Conservation (phyloP, 73 alveolate genomes). For the Durusdinium trenchii region DNA sequence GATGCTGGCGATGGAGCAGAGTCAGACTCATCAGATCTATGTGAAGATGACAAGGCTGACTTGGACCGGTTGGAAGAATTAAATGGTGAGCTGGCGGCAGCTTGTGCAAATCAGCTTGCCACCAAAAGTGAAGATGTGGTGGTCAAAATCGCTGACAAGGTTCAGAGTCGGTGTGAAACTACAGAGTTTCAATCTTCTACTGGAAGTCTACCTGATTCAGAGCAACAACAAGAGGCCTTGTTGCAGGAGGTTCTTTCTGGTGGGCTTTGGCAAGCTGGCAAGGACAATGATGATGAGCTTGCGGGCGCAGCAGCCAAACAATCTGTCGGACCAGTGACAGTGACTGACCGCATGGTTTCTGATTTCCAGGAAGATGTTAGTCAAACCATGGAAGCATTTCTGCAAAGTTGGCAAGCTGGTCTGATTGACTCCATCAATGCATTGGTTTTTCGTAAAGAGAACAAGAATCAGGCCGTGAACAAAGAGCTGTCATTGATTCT, state of each 20-base stretch:
- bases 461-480: neutral
- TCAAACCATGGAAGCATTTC: neutral
- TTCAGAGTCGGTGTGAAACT: neutral
- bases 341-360: too few relatives aligned
- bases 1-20: neutral
- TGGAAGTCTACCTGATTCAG: neutral
- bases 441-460: neutral
- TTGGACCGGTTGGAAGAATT: neutral
- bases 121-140: neutral
- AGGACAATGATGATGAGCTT: too few relatives aligned
- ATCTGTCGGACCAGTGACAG: too few relatives aligned
- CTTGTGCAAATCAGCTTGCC: neutral
- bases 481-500: conserved; percentile 8
- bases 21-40: too few relatives aligned
- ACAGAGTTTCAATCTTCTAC: too few relatives aligned
- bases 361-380: too few relatives aligned
- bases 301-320: too few relatives aligned
- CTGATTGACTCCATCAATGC: neutral
- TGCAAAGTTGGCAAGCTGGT: neutral
- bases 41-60: neutral
- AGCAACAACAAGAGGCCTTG: neutral
- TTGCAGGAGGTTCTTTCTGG: neutral
- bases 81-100: neutral
- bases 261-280: too few relatives aligned
- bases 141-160: neutral